Base-by-base conservation (phyloP, 2,329 filamentous ascomycete species). In the Calonectria naviculata region DNA sequence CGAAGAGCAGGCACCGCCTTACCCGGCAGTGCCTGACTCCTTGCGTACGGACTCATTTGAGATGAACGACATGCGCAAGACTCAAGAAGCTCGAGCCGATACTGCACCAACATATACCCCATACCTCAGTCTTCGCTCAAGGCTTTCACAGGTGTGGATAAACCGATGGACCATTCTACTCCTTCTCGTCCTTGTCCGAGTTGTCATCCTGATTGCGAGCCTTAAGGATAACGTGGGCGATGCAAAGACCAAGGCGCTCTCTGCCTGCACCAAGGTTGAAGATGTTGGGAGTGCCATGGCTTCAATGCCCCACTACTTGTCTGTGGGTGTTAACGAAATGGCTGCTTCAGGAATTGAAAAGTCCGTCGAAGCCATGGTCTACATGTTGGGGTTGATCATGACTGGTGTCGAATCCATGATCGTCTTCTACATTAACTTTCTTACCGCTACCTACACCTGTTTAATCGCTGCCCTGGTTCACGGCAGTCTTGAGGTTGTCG, bases 241-340 rank as follows among this genome's bases (percentile, higher is more conserved):
- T 68, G 96, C 97, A 58, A 93, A 95, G 82, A 83, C 86, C 67
- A 92, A 98, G 86, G 96, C 97, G 28, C 89, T 98, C 65, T 93
- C 94, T 64, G 95, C 96, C 74, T 99, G 97, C 83, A 95, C 92
- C 69, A 93, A 94, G 81, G 96, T 98, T 58, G 96, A 99, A 85
- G 94, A 94, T 76, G 91, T 97, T 76, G 97, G 96, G 73, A 98
- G 95, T 81, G 90, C 95, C 71, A 96, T 99, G 94, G 97, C 96
- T 44, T 98, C 97, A 42, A 98, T 98, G 95, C 97, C 97, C 68
- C 93, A 98, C 83, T 98, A 98, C 84, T 92, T 98, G 81, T 94
- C 95, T 2, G 87, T 89, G 63, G 97, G 97, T 66, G 92, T 98
- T 81, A 99, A 99, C 84, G 90, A 94, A 70, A 85, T 98, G 76